Conservation (phyloP, 2,329 filamentous ascomycete species). For the Emydomyces testavorans region DNA sequence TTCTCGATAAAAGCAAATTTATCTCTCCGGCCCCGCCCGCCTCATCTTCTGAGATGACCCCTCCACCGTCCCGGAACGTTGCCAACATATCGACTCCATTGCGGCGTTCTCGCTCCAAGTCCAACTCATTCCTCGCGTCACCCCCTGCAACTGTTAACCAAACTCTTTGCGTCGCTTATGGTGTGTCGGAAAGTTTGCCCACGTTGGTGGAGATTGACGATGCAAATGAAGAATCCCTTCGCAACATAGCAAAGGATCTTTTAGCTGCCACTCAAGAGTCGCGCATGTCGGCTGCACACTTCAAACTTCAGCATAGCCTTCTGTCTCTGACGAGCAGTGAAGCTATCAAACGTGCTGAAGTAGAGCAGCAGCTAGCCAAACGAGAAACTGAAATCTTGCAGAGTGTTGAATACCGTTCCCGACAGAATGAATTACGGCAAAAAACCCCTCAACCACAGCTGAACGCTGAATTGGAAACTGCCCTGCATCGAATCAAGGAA, state of each 20-base stretch:
- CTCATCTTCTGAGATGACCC: constrained; percentile 46
- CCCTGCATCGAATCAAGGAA: constrained; percentile 50
- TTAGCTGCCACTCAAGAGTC: constrained; percentile 48
- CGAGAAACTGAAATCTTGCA: constrained; percentile 78
- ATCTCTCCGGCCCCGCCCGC: constrained; percentile 34
- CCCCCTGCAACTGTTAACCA: constrained; percentile 40
- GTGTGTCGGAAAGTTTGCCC: constrained; percentile 36
- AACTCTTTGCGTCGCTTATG: constrained; percentile 33
- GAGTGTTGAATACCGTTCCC: constrained; percentile 56
- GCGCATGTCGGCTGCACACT: constrained; percentile 76
- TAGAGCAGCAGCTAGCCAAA: constrained; percentile 85
- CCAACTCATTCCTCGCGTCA: constrained; percentile 30
- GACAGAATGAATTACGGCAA: constrained; percentile 44
- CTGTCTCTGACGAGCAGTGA: constrained; percentile 74
- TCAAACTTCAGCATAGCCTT: constrained; percentile 80
- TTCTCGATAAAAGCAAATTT: constrained; percentile 5
- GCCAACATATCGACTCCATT: constrained; percentile 22
- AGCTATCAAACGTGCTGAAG: constrained; percentile 71
- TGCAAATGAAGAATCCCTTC: constrained; percentile 43
- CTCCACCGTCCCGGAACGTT: constrained; percentile 43
- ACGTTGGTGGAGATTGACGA: constrained; percentile 42
- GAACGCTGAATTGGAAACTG: constrained; percentile 45
- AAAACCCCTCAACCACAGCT: constrained; percentile 30
- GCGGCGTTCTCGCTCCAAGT: constrained; percentile 35
- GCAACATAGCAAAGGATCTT: constrained; percentile 44